Percentiles rank a stretch among this genome's conserved stretches.
Evolutionary conservation across 805 yeast genomes (phyloP).

Genomic region (Naumovozyma baii): DNA sequence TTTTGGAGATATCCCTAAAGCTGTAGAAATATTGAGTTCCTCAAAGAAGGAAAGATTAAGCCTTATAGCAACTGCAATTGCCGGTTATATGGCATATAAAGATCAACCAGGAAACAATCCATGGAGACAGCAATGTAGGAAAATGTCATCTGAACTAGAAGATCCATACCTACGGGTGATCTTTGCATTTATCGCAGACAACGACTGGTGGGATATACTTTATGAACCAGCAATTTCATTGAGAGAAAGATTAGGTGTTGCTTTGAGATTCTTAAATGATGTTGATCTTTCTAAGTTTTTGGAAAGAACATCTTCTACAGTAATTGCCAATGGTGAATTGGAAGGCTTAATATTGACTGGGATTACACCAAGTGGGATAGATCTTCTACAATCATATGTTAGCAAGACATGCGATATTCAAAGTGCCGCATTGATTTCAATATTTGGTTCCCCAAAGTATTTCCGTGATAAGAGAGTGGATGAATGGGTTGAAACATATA

Average conservation of each 20-base stretch:
- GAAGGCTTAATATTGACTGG: slow-evolving; percentile 91
- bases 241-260: slow-evolving; percentile 83
- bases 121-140: slow-evolving; percentile 90
- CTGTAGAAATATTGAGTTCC: slow-evolving; percentile 68
- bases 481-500: slow-evolving; percentile 67
- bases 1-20: slow-evolving; percentile 75
- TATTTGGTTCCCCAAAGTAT: slow-evolving; percentile 78
- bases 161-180: slow-evolving; percentile 86
- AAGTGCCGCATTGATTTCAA: slow-evolving; percentile 73
- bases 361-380: slow-evolving; percentile 75
- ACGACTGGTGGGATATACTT: slow-evolving; percentile 92
- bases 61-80: slow-evolving; percentile 86
- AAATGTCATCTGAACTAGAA: slow-evolving; percentile 76
- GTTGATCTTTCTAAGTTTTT: slow-evolving; percentile 65
- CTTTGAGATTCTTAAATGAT: slow-evolving; percentile 75
- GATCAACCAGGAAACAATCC: slow-evolving; percentile 47
- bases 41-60: slow-evolving; percentile 61
- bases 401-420: slow-evolving; percentile 86
- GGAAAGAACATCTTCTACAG: slow-evolving; percentile 58
- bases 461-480: slow-evolving; percentile 65
- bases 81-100: slow-evolving; percentile 57
- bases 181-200: slow-evolving; percentile 87
- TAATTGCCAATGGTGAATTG: slow-evolving; percentile 68
- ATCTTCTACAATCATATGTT: slow-evolving; percentile 74
- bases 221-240: slow-evolving; percentile 84